A percentile compares a stretch with the other conserved stretches of the same genome.
These are phyloP conservation scores for Helianthus annuus DNA, from an alignment of 129 eudicot species.

Conservation along the genomic window HanXRQr2.0-SUNRISE NC_035434.2:151235073-151235572, in stretches of 20 bases:
- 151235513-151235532: constrained; percentile 74
- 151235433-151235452: constrained; percentile 4
- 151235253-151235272: constrained; percentile 10
- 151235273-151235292: constrained; percentile 5
- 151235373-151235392: constrained; percentile 23
- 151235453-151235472: not conserved
- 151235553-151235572: constrained; percentile 63
- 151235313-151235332: constrained; percentile 9
- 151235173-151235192: constrained; percentile 7
- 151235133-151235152: constrained; percentile 9
- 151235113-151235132: not conserved
- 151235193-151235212: constrained; percentile 5
- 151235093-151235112: no score
- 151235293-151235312: constrained; percentile 13
- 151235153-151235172: constrained; percentile 8
- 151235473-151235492: constrained; percentile 33
- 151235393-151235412: constrained; percentile 17
- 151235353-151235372: constrained; percentile 17
- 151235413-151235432: constrained; percentile 12
- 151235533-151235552: constrained; percentile 62
- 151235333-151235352: constrained; percentile 19
- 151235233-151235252: constrained; percentile 10
- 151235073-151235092: no score
- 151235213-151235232: not conserved
- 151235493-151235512: constrained; percentile 63